Percentiles rank a stretch among this genome's conserved stretches.
These are phyloP conservation scores for Scutellaria barbata DNA, from an alignment of 257 asterid genomes.

Conservation along the genomic window DNA sequence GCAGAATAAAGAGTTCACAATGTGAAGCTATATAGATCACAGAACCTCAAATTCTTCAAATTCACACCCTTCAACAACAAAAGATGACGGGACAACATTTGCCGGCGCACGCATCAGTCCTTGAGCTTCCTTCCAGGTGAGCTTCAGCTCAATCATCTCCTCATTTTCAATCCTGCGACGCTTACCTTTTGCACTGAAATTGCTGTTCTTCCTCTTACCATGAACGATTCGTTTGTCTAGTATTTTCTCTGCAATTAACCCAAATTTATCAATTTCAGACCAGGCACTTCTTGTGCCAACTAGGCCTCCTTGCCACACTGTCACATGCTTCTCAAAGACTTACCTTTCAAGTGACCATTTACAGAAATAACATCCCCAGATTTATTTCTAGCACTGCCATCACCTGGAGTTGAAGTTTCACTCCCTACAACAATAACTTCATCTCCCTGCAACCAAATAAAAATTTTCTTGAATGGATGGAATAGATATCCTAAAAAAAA, in stretches of 20 bases:
- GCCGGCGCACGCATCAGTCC: conserved; percentile 76
- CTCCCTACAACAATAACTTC: conserved; percentile 47
- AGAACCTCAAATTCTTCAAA: conserved; percentile 95
- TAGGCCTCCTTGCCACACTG: conserved; percentile 41
- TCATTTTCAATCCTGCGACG: conserved; percentile 65
- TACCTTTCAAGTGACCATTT: conserved; percentile 47
- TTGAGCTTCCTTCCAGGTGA: conserved; percentile 89
- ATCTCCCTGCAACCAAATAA: conserved; percentile 60
- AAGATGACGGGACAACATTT: conserved; percentile 54
- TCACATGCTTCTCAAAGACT: conserved; percentile 34
- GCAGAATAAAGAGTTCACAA: not conserved
- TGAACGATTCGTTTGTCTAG: conserved; percentile 44
- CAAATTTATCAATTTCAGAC: conserved; percentile 45
- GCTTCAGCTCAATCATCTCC: conserved; percentile 65
- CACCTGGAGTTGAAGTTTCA: conserved; percentile 47
- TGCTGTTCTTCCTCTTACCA: conserved; percentile 70
- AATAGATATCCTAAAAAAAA: not conserved
- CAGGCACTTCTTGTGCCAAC: conserved; percentile 41
- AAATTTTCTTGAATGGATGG: not conserved
- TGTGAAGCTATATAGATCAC: conserved; percentile 15
- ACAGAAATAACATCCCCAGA: conserved; percentile 41
- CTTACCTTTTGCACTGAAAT: conserved; percentile 58
- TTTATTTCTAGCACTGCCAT: conserved; percentile 46
- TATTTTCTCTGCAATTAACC: conserved; percentile 46
- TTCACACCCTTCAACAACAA: conserved; percentile 76